A percentile compares a stretch with the other conserved stretches of the same genome.
These are phyloP conservation scores for Aurinia saxatilis DNA, from an alignment of 345 rosid genomes.

Conservation along the genomic window DNA sequence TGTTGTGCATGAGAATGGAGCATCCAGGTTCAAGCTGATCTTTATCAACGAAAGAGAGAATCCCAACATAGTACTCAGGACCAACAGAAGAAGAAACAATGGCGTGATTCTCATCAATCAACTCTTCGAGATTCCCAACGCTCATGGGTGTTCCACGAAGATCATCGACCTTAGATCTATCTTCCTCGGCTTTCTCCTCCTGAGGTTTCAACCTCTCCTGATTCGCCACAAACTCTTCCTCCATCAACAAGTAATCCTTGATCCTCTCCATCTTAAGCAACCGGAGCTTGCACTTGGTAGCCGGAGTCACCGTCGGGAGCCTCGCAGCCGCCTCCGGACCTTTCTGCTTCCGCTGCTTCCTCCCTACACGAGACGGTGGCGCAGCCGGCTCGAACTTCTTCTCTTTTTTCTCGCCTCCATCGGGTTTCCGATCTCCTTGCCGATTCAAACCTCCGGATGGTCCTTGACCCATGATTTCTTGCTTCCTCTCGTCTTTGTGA, in stretches of 20 bases:
- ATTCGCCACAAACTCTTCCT: conserved; percentile 90
- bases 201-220: conserved; percentile 91
- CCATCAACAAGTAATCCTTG: conserved; percentile 89
- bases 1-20: conserved; percentile 92
- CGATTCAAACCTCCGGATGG: conserved; percentile 79
- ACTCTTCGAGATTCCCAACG: conserved; percentile 86
- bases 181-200: conserved; percentile 96
- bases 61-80: conserved; percentile 91
- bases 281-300: conserved; percentile 76
- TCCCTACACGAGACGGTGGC: conserved; percentile 82
- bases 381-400: conserved; percentile 93
- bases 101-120: conserved; percentile 97
- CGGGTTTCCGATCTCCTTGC: conserved; percentile 72
- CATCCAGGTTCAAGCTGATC: conserved; percentile 98
- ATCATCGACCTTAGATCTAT: conserved; percentile 86
- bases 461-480: conserved; percentile 79
- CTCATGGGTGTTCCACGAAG: conserved; percentile 95
- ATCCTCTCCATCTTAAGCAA: conserved; percentile 75
- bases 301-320: conserved; percentile 75
- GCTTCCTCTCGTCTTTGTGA: neutral
- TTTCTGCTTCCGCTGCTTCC: conserved; percentile 84
- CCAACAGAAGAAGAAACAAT: conserved; percentile 92
- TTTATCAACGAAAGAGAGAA: conserved; percentile 90
- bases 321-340: conserved; percentile 94
- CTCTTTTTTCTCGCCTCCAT: conserved; percentile 79